Evolutionary conservation across 1,284 basidiomycete genomes (phyloP).

Genomic region (Tausonia pullulans): DNA sequence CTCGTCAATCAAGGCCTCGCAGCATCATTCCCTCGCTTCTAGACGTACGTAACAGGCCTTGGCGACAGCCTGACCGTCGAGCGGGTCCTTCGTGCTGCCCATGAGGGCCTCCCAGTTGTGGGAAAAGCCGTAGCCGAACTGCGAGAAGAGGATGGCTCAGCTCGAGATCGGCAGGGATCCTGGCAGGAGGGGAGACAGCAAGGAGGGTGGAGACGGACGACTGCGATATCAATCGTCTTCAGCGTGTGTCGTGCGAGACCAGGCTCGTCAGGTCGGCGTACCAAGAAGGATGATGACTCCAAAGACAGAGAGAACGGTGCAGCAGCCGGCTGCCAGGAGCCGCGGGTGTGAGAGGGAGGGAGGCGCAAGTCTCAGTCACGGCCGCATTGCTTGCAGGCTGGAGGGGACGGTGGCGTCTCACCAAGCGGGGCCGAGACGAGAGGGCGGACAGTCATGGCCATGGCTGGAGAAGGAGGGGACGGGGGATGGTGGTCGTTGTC

Average conservation of each 20-base stretch:
- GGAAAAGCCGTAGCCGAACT: conserved; percentile 29
- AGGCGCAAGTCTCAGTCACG: background rate
- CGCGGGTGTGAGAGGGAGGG: background rate
- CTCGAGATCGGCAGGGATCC: background rate
- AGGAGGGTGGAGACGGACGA: background rate
- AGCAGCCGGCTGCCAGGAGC: conserved; percentile 38
- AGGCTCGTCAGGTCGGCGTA: conserved; percentile 19
- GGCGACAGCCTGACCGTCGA: conserved; percentile 33
- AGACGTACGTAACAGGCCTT: too few relatives aligned
- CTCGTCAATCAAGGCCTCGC: too few relatives aligned
- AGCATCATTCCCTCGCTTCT: too few relatives aligned
- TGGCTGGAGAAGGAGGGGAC: background rate
- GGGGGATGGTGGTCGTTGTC: too few relatives aligned
- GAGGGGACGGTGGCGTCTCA: conserved; percentile 13
- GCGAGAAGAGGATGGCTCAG: background rate
- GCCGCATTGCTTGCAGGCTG: background rate
- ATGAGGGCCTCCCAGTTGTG: conserved; percentile 38
- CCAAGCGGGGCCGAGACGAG: conserved; percentile 36
- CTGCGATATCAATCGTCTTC: background rate
- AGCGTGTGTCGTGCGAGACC: background rate
- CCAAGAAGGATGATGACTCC: conserved; percentile 42
- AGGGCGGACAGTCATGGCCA: conserved; percentile 27
- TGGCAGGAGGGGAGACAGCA: background rate
- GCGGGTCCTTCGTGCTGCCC: conserved; percentile 38
- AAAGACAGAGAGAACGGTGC: conserved; percentile 41